Percentiles rank a stretch among this genome's conserved stretches.
Evolutionary conservation across 192 early-diverging fungal species (phyloP).

Genomic region (Podila horticola): DNA sequence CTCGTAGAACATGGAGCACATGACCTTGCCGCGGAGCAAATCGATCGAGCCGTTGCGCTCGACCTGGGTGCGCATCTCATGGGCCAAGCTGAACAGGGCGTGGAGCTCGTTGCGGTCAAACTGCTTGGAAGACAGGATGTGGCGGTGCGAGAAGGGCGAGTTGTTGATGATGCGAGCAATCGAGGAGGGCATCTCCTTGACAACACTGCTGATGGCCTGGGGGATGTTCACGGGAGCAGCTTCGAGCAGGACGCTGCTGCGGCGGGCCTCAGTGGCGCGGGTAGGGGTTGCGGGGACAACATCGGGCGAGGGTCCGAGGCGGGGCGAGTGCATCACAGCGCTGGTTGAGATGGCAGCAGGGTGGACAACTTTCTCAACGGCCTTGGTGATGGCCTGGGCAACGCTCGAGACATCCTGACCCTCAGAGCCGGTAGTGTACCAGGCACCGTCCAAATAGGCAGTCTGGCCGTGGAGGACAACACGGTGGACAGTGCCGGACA

Average conservation of each 20-base stretch:
- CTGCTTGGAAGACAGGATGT: conserved; percentile 91
- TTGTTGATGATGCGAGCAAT: conserved; percentile 61
- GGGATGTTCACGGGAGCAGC: conserved; percentile 3
- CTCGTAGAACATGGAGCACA: conserved; percentile 97
- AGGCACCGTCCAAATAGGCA: conserved; percentile 85
- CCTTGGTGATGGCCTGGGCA: conserved; percentile 47
- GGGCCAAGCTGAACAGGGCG: conserved; percentile 92
- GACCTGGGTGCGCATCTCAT: conserved; percentile 96
- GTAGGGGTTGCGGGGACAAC: conserved; percentile 11
- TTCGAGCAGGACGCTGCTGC: conserved; percentile 28
- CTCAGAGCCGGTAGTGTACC: conserved; percentile 48
- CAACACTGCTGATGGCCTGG: conserved; percentile 3
- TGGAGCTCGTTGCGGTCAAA: conserved; percentile 95
- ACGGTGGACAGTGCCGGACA: conserved; percentile 84
- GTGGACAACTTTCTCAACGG: conserved; percentile 26
- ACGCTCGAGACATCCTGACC: conserved; percentile 61
- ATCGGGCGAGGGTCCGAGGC: conserved; percentile 38
- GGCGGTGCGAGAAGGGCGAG: conserved; percentile 93
- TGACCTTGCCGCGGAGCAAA: conserved; percentile 88
- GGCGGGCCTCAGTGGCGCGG: conserved; percentile 19
- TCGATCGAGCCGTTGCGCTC: conserved; percentile 90
- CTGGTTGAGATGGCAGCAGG: conserved; percentile 3
- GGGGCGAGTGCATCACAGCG: conserved; percentile 37
- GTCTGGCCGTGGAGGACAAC: conserved; percentile 91
- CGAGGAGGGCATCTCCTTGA: conserved; percentile 18